Percentiles rank a stretch among this genome's conserved stretches.
Evolutionary conservation across 2,329 filamentous ascomycete genomes (phyloP).

Genomic region (Ophiobolus disseminans): DNA sequence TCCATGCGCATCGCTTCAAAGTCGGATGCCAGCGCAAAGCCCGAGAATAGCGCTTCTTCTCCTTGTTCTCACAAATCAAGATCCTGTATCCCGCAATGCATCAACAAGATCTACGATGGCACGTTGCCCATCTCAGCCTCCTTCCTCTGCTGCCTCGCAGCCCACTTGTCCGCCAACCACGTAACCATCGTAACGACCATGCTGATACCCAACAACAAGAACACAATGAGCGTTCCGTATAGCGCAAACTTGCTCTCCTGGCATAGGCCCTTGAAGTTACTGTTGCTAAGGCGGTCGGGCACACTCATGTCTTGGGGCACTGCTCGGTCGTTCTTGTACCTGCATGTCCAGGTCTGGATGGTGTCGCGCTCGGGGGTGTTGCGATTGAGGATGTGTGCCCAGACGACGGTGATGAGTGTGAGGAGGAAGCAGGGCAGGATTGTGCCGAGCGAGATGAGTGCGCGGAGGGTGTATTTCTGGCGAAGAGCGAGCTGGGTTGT

Average conservation of each 20-base stretch:
- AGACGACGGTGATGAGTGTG: conserved; percentile 51
- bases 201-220: conserved; percentile 48
- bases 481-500: conserved; percentile 39
- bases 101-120: conserved; percentile 5
- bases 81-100: background rate
- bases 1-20: background rate
- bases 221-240: conserved; percentile 52
- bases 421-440: conserved; percentile 48
- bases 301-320: conserved; percentile 30
- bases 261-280: conserved; percentile 50
- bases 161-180: conserved; percentile 49
- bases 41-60: background rate
- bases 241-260: conserved; percentile 54
- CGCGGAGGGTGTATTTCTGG: conserved; percentile 48
- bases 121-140: conserved; percentile 35
- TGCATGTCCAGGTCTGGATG: conserved; percentile 52
- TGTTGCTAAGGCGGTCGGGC: conserved; percentile 42
- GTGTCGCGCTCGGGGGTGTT: conserved; percentile 44
- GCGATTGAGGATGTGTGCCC: conserved; percentile 48
- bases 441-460: conserved; percentile 46
- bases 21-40: background rate
- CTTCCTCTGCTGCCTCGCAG: conserved; percentile 40
- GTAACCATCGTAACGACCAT: conserved; percentile 43
- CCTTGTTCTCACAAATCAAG: background rate
- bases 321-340: conserved; percentile 40